Conservation (phyloP, 2,329 filamentous ascomycete species). For the Drechslera avenae region DNA sequence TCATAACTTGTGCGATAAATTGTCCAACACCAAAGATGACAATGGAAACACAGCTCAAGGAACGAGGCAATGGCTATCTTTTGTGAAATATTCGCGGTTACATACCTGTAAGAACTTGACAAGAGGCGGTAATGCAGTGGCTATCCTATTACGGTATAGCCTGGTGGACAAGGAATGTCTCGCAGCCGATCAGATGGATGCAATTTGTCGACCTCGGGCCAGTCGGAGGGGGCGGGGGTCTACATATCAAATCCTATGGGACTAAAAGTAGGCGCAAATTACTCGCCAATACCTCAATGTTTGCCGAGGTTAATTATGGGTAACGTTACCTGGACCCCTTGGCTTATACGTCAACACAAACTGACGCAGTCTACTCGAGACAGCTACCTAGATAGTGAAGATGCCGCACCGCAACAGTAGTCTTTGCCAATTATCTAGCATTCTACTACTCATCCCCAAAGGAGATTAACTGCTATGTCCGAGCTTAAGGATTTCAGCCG, state of each 20-base stretch:
- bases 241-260: constrained; percentile 25
- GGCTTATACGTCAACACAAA: constrained; percentile 3
- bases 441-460: not conserved
- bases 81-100: not conserved
- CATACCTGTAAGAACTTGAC: no score
- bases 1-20: no score
- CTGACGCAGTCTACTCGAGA: constrained; percentile 16
- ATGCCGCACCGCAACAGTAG: constrained; percentile 14
- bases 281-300: no score
- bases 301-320: no score
- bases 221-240: constrained; percentile 30
- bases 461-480: constrained; percentile 32
- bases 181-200: constrained; percentile 28
- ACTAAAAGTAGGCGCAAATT: no score
- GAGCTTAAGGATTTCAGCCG: constrained; percentile 40
- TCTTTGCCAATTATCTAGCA: not conserved
- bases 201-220: constrained; percentile 27
- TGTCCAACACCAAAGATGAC: no score
- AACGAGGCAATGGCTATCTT: not conserved
- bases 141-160: constrained; percentile 21
- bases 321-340: no score
- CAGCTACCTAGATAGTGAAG: constrained; percentile 1
- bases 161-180: constrained; percentile 10
- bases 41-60: not conserved
- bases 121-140: constrained; percentile 17